These are phyloP conservation scores for Gelatoporia subvermispora DNA, from an alignment of 768 basidiomycete species.

Conservation along the genomic window DNA sequence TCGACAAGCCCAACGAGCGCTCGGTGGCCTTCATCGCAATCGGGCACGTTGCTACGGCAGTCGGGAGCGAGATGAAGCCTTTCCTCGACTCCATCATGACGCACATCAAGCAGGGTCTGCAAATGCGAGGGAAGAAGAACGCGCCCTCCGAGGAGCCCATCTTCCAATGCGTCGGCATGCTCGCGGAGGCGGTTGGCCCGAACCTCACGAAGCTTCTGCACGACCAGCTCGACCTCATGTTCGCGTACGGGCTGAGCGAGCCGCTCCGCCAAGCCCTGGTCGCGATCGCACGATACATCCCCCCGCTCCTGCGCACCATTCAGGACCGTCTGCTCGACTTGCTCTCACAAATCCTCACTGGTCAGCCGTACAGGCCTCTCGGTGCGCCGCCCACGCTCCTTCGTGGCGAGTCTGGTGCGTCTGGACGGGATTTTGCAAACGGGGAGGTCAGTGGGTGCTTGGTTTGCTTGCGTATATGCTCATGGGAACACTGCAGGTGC, in stretches of 20 bases:
- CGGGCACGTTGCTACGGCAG: constrained; percentile 88
- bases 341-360: constrained; percentile 74
- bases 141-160: constrained; percentile 92
- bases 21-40: constrained; percentile 94
- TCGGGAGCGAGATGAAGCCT: constrained; percentile 91
- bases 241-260: constrained; percentile 89
- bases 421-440: constrained; percentile 47
- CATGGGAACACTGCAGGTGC: constrained; percentile 26
- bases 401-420: constrained; percentile 45
- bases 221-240: constrained; percentile 95
- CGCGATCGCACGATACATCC: constrained; percentile 82
- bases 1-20: constrained; percentile 86
- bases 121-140: constrained; percentile 88
- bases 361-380: constrained; percentile 81
- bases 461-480: too few relatives aligned
- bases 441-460: constrained; percentile 34
- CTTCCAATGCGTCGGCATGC: constrained; percentile 96
- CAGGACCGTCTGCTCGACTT: constrained; percentile 93
- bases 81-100: constrained; percentile 90
- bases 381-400: constrained; percentile 72
- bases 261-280: constrained; percentile 80
- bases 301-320: constrained; percentile 84
- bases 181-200: constrained; percentile 91
- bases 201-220: constrained; percentile 94
- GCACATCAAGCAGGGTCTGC: constrained; percentile 86